phyloP scores from a whole-genome alignment of 2,329 filamentous ascomycete genomes.

The Microsporum ferrugineum region DNA sequence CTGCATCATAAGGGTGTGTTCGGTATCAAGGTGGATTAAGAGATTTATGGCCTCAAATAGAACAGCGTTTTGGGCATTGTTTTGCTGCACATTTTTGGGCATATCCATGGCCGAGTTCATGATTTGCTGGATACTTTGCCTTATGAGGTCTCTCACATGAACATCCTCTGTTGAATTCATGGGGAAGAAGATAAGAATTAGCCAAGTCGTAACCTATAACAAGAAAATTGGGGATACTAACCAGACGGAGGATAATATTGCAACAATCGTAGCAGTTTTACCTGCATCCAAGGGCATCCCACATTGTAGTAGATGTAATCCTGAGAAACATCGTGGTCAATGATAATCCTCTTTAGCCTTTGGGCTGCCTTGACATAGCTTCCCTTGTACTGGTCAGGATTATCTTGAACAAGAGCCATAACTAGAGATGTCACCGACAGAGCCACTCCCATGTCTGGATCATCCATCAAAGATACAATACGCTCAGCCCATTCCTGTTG shows the following conservation, averaged over 20 bases:
- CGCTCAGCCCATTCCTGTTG: conserved; percentile 95
- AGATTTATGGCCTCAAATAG: conserved; percentile 98
- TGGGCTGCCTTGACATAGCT: conserved; percentile 90
- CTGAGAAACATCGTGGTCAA: conserved; percentile 76
- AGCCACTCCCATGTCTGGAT: conserved; percentile 83
- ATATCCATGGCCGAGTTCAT: conserved; percentile 83
- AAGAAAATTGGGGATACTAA: conserved; percentile 33
- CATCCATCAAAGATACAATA: conserved; percentile 98
- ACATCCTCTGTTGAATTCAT: conserved; percentile 59
- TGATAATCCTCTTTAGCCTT: conserved; percentile 74
- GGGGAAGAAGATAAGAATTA: neutral
- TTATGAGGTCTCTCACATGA: conserved; percentile 80
- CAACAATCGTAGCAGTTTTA: conserved; percentile 80
- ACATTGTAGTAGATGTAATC: conserved; percentile 99
- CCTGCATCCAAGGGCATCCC: conserved; percentile 96
- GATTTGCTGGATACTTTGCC: conserved; percentile 81
- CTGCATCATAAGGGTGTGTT: conserved; percentile 88
- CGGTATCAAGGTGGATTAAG: conserved; percentile 92
- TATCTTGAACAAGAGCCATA: conserved; percentile 87
- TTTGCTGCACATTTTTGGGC: conserved; percentile 97
- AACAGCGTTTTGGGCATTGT: conserved; percentile 96
- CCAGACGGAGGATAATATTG: conserved; percentile 95
- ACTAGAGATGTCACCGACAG: conserved; percentile 91
- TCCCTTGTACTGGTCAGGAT: conserved; percentile 86
- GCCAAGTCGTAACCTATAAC: neutral